Evolutionary conservation across 2,329 filamentous ascomycete genomes (phyloP).

Genomic region (Trichoderma sp.): DNA sequence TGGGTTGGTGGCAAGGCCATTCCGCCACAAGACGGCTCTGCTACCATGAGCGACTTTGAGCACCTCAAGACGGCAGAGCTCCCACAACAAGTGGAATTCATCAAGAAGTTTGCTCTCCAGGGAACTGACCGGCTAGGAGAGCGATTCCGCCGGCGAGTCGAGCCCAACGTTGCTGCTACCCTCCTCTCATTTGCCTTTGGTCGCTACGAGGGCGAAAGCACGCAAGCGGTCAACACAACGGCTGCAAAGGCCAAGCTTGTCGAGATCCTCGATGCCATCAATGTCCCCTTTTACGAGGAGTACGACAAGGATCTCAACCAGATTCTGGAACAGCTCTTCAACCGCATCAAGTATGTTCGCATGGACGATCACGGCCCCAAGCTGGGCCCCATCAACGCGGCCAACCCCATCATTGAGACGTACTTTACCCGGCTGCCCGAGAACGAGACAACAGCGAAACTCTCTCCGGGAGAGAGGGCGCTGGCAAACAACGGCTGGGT

Average conservation of each 20-base stretch:
- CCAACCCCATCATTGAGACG: slow-evolving; percentile 83
- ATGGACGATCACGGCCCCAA: slow-evolving; percentile 92
- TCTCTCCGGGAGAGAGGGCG: slow-evolving; percentile 74
- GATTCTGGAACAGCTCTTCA: slow-evolving; percentile 88
- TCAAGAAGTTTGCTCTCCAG: slow-evolving; percentile 69
- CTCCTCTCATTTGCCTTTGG: slow-evolving; percentile 52
- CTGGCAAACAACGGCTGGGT: slow-evolving; percentile 98
- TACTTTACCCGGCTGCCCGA: slow-evolving; percentile 90
- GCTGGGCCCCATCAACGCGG: slow-evolving; percentile 72
- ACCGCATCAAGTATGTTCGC: slow-evolving; percentile 91
- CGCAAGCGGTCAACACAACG: slow-evolving; percentile 50
- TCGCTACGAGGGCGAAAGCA: slow-evolving; percentile 57
- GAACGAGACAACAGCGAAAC: slow-evolving; percentile 76
- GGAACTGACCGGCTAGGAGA: slow-evolving; percentile 77
- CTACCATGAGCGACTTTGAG: slow-evolving; percentile 39
- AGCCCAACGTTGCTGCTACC: slow-evolving; percentile 70
- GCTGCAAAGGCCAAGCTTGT: slow-evolving; percentile 58
- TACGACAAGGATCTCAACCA: slow-evolving; percentile 82
- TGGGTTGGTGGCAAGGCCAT: slow-evolving; percentile 67
- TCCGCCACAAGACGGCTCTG: slow-evolving; percentile 50
- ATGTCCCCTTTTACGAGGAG: slow-evolving; percentile 86
- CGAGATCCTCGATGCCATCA: slow-evolving; percentile 77
- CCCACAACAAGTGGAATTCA: slow-evolving; percentile 61
- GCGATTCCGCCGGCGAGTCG: slow-evolving; percentile 71
- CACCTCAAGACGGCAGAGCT: slow-evolving; percentile 51